These are phyloP conservation scores for Ogataea ganodermae DNA, from an alignment of 805 yeast genomes.

Conservation along the genomic window DNA sequence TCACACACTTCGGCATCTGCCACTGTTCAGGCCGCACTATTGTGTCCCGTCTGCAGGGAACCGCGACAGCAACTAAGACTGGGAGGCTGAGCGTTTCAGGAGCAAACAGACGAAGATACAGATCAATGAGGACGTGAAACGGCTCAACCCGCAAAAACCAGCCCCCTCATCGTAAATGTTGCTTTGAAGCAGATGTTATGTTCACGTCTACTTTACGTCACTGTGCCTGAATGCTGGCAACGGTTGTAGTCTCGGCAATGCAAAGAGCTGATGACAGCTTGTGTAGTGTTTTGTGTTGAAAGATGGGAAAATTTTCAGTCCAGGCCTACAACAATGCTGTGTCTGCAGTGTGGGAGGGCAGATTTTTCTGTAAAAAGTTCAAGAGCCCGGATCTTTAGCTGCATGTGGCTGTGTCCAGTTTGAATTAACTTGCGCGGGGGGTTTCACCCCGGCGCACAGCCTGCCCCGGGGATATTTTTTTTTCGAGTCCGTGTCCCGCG, in stretches of 20 bases:
- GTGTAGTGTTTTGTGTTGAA: no score
- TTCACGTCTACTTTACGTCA: background rate
- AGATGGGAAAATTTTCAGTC: background rate
- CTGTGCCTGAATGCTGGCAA: background rate
- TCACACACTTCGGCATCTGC: background rate
- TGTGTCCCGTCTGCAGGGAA: conserved; percentile 3
- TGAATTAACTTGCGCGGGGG: no score
- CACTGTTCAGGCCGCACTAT: conserved; percentile 1
- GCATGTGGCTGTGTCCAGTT: background rate
- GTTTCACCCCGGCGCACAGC: no score
- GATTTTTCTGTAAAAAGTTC: background rate
- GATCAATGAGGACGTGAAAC: background rate
- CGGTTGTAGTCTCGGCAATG: no score
- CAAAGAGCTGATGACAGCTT: no score
- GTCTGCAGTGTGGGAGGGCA: background rate
- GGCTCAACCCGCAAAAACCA: background rate
- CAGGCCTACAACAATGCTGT: background rate
- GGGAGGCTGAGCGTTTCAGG: conserved; percentile 9
- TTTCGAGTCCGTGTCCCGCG: background rate
- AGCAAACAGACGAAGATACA: background rate
- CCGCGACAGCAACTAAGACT: conserved; percentile 1
- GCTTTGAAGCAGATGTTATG: no score
- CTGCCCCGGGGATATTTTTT: background rate
- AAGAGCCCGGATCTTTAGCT: background rate
- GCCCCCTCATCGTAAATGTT: background rate